These are phyloP conservation scores for Fraxinus xanthoxyloides DNA, from an alignment of 305 asterid genomes.

Conservation along the genomic window DNA sequence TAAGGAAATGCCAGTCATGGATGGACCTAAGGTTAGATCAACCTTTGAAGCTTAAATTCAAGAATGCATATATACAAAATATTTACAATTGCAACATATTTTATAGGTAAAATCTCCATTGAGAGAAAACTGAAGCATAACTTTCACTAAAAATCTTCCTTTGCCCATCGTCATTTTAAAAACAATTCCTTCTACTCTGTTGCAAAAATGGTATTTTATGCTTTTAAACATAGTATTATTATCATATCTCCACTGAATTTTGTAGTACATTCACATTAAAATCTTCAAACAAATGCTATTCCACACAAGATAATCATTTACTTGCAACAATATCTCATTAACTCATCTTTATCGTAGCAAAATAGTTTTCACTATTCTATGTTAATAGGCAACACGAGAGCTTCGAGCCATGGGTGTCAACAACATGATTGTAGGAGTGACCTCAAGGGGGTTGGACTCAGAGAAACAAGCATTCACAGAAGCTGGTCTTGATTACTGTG, in stretches of 20 bases:
- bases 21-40: constrained; percentile 43
- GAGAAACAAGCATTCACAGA: constrained; percentile 35
- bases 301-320: background rate
- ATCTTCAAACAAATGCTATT: background rate
- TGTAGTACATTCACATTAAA: background rate
- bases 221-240: background rate
- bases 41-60: background rate
- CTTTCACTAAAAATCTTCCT: background rate
- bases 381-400: constrained; percentile 35
- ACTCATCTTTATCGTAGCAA: background rate
- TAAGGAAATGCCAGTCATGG: constrained; percentile 59
- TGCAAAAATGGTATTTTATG: background rate
- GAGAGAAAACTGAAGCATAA: background rate
- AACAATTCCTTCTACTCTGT: background rate
- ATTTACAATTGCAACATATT: background rate
- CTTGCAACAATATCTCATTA: background rate
- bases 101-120: background rate
- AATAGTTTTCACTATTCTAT: background rate
- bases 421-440: constrained; percentile 52
- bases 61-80: background rate
- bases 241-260: background rate
- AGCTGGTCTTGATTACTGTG: constrained; percentile 45
- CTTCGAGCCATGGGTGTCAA: constrained; percentile 49
- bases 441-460: constrained; percentile 10
- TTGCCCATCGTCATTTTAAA: background rate